phyloP scores from a whole-genome alignment of 306 rosid genomes.

The Bauhinia variegata region DNA sequence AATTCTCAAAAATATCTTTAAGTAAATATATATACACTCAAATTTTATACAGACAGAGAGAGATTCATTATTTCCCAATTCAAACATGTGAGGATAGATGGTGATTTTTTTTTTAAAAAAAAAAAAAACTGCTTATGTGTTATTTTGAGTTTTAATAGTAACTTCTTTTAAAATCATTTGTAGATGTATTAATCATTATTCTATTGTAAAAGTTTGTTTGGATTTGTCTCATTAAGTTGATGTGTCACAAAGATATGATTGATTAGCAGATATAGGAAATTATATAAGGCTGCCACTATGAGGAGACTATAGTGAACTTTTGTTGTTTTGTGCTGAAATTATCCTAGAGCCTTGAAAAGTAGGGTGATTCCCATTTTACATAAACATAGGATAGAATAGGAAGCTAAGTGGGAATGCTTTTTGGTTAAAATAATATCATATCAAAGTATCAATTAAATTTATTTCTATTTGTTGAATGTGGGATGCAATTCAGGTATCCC shows the following conservation, averaged over 20 bases:
- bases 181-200: background rate
- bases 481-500: slow-evolving; percentile 15
- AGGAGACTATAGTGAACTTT: slow-evolving; percentile 21
- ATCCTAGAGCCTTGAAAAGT: background rate
- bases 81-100: too few relatives aligned
- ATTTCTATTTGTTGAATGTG: too few relatives aligned
- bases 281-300: too few relatives aligned
- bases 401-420: slow-evolving; percentile 41
- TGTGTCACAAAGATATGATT: slow-evolving; percentile 26
- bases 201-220: background rate
- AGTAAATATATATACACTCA: too few relatives aligned
- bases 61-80: too few relatives aligned
- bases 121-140: too few relatives aligned
- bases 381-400: slow-evolving; percentile 1
- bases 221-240: slow-evolving; percentile 2
- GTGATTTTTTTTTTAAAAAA: too few relatives aligned
- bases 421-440: background rate
- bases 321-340: slow-evolving; percentile 3
- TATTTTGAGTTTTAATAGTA: too few relatives aligned
- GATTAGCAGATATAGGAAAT: slow-evolving; percentile 41
- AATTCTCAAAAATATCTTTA: too few relatives aligned
- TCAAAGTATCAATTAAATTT: too few relatives aligned
- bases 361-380: slow-evolving; percentile 34
- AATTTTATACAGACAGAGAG: too few relatives aligned
- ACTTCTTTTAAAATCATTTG: too few relatives aligned